phyloP scores from a whole-genome alignment of 352 stramenopile species.

The Phytopythium oedochilum region DNA sequence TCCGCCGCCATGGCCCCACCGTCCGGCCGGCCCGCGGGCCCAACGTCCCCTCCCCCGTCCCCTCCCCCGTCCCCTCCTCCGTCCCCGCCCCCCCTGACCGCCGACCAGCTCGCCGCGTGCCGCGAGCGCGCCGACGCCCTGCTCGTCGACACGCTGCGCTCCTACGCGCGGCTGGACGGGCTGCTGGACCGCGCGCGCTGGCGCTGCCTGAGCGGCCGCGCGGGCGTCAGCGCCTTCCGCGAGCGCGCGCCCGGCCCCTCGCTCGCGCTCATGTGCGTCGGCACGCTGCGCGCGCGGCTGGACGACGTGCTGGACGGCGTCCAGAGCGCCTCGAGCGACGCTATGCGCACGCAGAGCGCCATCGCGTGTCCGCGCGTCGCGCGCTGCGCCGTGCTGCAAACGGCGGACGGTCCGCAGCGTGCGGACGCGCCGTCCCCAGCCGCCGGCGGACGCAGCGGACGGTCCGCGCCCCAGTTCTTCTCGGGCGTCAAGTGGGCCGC shows the following conservation, averaged over 20 bases:
- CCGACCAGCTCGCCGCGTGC: constrained; percentile 32
- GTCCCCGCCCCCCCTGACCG: constrained; percentile 9
- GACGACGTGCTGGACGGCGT: constrained; percentile 44
- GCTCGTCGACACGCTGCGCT: constrained; percentile 27
- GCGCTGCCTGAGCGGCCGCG: constrained; percentile 29
- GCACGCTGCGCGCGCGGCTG: constrained; percentile 27
- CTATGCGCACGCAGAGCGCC: constrained; percentile 36
- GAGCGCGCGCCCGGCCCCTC: constrained; percentile 7
- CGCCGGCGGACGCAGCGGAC: too few relatives aligned
- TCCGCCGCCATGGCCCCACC: background rate
- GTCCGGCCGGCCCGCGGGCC: background rate
- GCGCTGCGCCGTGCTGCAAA: constrained; percentile 34
- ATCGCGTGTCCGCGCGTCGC: constrained; percentile 26
- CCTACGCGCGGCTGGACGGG: constrained; percentile 17
- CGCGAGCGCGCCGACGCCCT: constrained; percentile 25
- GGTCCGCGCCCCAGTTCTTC: too few relatives aligned
- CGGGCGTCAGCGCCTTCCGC: constrained; percentile 28
- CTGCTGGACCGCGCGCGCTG: constrained; percentile 24
- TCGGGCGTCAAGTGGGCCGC: constrained; percentile 39
- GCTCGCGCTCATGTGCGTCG: constrained; percentile 25
- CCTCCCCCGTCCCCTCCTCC: background rate
- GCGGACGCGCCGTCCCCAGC: too few relatives aligned
- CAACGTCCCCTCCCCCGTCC: background rate
- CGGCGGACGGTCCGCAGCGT: too few relatives aligned
- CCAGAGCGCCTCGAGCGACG: constrained; percentile 30